Percentiles rank a stretch among this genome's conserved stretches.
Conservation (phyloP, 148 eudicot genomes). For the Silene uniflora region DNA sequence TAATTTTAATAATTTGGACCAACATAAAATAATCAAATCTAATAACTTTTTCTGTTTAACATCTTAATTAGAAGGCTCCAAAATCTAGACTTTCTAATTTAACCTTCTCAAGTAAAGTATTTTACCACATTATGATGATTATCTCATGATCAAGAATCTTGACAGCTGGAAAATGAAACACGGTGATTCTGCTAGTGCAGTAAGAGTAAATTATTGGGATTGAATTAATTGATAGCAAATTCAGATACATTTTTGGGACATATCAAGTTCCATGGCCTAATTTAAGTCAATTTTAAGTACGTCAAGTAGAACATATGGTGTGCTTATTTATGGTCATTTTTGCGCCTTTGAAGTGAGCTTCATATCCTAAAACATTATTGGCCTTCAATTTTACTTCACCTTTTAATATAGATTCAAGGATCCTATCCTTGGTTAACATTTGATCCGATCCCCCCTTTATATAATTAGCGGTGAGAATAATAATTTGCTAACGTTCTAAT, state of each 20-base stretch:
- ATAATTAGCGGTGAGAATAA: background rate
- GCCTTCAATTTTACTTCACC: slow-evolving; percentile 5
- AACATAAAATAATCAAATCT: too few species aligned
- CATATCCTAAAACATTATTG: background rate
- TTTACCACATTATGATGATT: too few species aligned
- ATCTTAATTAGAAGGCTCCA: too few species aligned
- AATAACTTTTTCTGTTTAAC: too few species aligned
- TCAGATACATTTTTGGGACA: background rate
- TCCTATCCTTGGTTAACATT: background rate
- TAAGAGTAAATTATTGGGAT: too few species aligned
- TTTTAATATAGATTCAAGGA: background rate
- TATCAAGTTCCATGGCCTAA: slow-evolving; percentile 6
- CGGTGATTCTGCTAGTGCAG: too few species aligned
- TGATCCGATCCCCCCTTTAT: background rate
- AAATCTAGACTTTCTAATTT: too few species aligned
- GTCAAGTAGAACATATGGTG: background rate
- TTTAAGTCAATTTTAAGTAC: slow-evolving; percentile 1
- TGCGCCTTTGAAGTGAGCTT: background rate
- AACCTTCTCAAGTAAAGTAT: too few species aligned
- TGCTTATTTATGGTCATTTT: slow-evolving; percentile 8
- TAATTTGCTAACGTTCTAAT: too few species aligned
- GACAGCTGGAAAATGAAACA: too few species aligned
- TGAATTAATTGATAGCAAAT: background rate
- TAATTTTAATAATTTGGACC: too few species aligned
- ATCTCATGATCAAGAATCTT: too few species aligned